Conservation (phyloP, 2,329 filamentous ascomycete species). For the Zasmidium citrigriseum region DNA sequence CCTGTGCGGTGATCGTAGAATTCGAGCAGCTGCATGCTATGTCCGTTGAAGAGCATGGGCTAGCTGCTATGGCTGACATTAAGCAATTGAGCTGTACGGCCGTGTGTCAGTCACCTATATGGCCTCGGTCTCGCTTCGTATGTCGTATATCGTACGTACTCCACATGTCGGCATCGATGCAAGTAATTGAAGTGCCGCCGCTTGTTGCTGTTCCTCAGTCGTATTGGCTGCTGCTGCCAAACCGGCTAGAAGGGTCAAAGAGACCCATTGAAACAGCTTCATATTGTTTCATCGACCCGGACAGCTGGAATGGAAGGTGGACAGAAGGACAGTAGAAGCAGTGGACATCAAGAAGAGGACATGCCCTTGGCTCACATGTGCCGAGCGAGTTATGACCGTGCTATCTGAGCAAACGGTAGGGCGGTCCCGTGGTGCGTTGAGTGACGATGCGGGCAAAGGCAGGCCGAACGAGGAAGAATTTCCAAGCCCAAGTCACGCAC, state of each 20-base stretch:
- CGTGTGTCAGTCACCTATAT: not conserved
- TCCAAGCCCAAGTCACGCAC: not conserved
- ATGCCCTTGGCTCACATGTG: not conserved
- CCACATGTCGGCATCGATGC: conserved; percentile 13
- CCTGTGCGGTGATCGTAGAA: conserved; percentile 7
- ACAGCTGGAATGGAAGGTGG: not conserved
- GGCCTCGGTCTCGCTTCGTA: not conserved
- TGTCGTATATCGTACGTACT: conserved; percentile 6
- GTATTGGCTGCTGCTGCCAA: not conserved
- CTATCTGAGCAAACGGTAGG: not conserved
- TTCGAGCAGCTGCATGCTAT: conserved; percentile 22
- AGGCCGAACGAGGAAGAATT: not conserved
- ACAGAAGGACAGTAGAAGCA: not conserved
- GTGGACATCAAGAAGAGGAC: not conserved
- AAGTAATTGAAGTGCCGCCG: conserved; percentile 1
- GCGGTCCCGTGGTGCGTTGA: not conserved
- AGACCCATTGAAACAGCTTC: conserved; percentile 2
- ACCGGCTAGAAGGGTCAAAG: not conserved
- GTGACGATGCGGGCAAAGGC: too few species aligned
- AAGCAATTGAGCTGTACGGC: conserved; percentile 19
- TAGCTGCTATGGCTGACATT: conserved; percentile 15
- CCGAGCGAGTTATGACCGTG: not conserved
- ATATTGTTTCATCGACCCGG: not conserved
- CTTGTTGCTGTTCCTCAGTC: not conserved
- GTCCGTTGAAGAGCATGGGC: conserved; percentile 20